phyloP scores from a whole-genome alignment of 2,329 filamentous ascomycete genomes.

The Canariomyces notabilis region DNA sequence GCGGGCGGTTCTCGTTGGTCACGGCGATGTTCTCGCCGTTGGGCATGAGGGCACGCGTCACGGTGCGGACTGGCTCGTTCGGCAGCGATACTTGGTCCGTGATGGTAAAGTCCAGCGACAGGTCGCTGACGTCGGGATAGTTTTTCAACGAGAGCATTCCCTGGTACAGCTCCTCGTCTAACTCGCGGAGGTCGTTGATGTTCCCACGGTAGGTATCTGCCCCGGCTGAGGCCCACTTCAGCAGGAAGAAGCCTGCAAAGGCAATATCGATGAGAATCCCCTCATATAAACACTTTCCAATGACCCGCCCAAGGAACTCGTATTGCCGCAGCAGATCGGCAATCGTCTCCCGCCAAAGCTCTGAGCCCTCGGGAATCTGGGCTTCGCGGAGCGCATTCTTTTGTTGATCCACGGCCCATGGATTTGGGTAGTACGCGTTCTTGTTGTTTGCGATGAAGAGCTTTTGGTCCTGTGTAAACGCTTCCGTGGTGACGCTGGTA shows the following conservation, averaged over 20 bases:
- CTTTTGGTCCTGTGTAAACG: constrained; percentile 59
- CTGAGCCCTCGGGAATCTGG: constrained; percentile 48
- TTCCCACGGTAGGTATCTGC: constrained; percentile 74
- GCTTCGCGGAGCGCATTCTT: constrained; percentile 51
- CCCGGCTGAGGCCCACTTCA: constrained; percentile 79
- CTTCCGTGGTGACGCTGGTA: constrained; percentile 79
- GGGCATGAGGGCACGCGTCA: constrained; percentile 70
- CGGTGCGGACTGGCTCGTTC: constrained; percentile 48
- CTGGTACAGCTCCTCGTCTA: constrained; percentile 86
- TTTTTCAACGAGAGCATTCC: constrained; percentile 81
- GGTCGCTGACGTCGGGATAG: constrained; percentile 72
- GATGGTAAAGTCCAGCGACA: constrained; percentile 84
- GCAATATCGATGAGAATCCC: constrained; percentile 89
- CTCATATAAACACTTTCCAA: constrained; percentile 97
- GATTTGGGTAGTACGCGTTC: constrained; percentile 85
- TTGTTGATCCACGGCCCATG: constrained; percentile 65
- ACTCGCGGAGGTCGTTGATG: constrained; percentile 86
- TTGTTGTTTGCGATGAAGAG: constrained; percentile 82
- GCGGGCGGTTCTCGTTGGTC: constrained; percentile 83
- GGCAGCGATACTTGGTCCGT: constrained; percentile 58
- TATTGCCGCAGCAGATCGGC: constrained; percentile 65
- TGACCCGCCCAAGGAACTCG: constrained; percentile 86
- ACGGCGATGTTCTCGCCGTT: constrained; percentile 73
- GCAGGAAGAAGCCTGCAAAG: constrained; percentile 91
- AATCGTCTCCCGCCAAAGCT: constrained; percentile 54